Evolutionary conservation across 176 grass and related monocot genomes (phyloP).

Genomic region (Zoysia pacifica): DNA sequence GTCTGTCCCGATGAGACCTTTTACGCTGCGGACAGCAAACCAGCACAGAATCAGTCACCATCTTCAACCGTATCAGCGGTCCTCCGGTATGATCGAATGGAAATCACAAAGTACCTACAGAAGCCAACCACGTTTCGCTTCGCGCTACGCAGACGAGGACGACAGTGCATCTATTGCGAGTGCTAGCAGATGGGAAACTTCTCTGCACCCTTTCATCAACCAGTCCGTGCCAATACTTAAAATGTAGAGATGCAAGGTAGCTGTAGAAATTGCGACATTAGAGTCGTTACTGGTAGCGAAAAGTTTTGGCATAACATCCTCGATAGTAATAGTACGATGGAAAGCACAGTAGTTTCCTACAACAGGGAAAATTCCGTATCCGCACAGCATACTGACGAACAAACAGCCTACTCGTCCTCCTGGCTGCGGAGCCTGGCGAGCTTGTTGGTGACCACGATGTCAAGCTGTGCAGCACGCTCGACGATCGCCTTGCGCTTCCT

Average conservation of each 20-base stretch:
- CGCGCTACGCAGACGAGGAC: too few relatives aligned
- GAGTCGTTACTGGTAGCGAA: conserved; percentile 17
- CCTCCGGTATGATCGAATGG: too few relatives aligned
- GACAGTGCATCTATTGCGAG: too few relatives aligned
- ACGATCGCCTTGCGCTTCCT: conserved; percentile 88
- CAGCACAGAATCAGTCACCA: too few relatives aligned
- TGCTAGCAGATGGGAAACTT: too few relatives aligned
- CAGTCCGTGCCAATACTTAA: neutral
- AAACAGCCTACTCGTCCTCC: conserved; percentile 68
- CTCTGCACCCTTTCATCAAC: neutral
- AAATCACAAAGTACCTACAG: too few relatives aligned
- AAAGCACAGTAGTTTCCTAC: conserved; percentile 19
- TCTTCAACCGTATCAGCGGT: too few relatives aligned
- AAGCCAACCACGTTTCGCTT: too few relatives aligned
- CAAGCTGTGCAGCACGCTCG: conserved; percentile 71
- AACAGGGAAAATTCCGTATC: conserved; percentile 4
- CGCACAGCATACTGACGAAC: neutral
- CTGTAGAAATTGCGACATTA: conserved; percentile 4
- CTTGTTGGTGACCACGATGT: conserved; percentile 83
- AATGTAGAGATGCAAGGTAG: neutral
- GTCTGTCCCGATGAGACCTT: too few relatives aligned
- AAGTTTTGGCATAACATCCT: conserved; percentile 20
- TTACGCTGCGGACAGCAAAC: too few relatives aligned
- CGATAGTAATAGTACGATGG: neutral
- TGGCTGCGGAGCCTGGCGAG: conserved; percentile 77